phyloP scores from a whole-genome alignment of 108 stramenopile genomes.

The Thalassiosira profunda region DNA sequence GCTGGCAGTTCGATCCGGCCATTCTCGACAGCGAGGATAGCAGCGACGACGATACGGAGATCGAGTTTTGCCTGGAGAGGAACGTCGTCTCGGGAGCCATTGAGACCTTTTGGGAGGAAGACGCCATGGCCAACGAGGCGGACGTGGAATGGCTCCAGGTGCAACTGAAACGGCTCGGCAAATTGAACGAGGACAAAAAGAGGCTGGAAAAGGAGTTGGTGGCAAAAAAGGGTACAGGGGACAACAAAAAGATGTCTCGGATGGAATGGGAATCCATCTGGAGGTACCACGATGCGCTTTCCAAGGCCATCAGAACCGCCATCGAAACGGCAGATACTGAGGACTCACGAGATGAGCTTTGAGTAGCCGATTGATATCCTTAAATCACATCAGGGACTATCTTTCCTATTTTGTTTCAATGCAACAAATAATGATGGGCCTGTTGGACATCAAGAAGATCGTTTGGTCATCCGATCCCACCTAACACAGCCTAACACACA shows the following conservation, averaged over 20 bases:
- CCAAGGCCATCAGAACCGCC: constrained; percentile 19
- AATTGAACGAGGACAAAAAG: constrained; percentile 10
- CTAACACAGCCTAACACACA: background rate
- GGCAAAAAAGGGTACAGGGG: background rate
- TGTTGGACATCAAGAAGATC: too few relatives aligned
- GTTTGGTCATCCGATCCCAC: too few relatives aligned
- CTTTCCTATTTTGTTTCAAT: too few relatives aligned
- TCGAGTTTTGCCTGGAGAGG: constrained; percentile 27
- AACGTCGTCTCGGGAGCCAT: constrained; percentile 14
- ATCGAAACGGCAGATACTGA: background rate
- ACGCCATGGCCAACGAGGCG: constrained; percentile 13
- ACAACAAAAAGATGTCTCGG: constrained; percentile 22
- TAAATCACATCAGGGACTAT: too few relatives aligned
- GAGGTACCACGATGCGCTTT: constrained; percentile 41
- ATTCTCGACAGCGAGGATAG: constrained; percentile 1
- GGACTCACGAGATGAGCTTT: background rate
- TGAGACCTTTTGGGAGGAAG: constrained; percentile 14
- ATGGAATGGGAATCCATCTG: constrained; percentile 46
- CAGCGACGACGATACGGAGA: constrained; percentile 12
- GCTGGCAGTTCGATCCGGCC: constrained; percentile 38
- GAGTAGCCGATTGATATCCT: too few relatives aligned
- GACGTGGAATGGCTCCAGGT: constrained; percentile 25
- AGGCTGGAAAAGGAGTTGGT: constrained; percentile 30
- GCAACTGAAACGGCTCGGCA: constrained; percentile 24
- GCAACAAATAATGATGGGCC: too few relatives aligned